Base-by-base conservation (phyloP, 352 stramenopile species). In the Phytophthora nicotianae region DNA sequence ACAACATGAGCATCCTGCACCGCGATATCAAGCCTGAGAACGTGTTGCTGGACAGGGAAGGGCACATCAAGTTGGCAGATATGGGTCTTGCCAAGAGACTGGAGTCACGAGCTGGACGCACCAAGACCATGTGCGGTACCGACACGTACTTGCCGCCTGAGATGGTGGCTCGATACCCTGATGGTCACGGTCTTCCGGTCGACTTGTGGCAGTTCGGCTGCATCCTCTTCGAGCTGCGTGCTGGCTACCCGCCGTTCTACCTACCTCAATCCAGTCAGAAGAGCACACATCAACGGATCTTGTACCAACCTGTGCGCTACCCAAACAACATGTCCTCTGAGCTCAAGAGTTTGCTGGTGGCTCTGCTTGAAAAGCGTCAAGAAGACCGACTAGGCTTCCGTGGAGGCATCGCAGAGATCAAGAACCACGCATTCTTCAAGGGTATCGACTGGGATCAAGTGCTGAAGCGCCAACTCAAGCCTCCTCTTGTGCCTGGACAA, bases 131-230 rank as follows among this genome's bases (percentile, higher is more conserved):
- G 81, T 97, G 89, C 52, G 90, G 89, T 24, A 97, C 90, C 1
- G 89, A 96, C 65, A 92, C 90, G 33, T 97, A 97, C 58, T 49
- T 97, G 45, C 88, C 90, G 4, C 90, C 89, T 0, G 91, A 97
- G 65, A 97, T 98, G 79, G 84, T 92, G 0, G 77, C 84, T 2
- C 82, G 88, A 14, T 86, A 86, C 51, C 65, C 77, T 10, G 70
- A 74, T 17, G 91, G 89, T 19, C 92, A 98, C 52, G 92, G 93
- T 1, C 78, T 96, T 5, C 64, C 84, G 5, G 93, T 98, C 2
- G 94, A 98, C 68, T 90, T 97, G 80, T 98, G 94, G 94, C 91
- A 96, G 68, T 86, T 98, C 32, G 94, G 94, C 24, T 97, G 89
- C 57, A 84, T 98, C 27, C 74, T 98, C n/a, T 98, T 97, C 59